Evolutionary conservation across 2,329 filamentous ascomycete species (phyloP).

Genomic region (Botrytis pseudocinerea): DNA sequence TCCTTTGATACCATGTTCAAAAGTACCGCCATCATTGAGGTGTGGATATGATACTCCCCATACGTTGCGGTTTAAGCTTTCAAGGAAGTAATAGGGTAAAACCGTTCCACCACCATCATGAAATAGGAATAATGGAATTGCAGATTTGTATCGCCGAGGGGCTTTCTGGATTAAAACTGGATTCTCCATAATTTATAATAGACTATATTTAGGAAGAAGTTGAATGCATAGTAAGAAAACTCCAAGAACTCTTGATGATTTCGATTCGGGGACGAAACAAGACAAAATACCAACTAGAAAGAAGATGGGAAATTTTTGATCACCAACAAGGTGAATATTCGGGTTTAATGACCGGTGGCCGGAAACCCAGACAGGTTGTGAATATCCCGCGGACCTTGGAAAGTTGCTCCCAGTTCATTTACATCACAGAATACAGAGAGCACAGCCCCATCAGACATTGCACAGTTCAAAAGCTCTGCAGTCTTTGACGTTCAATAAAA

Average conservation of each 20-base stretch:
- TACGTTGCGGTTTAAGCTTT: conserved; percentile 17
- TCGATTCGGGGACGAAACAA: neutral
- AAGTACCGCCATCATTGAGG: conserved; percentile 2
- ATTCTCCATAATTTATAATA: conserved; percentile 1
- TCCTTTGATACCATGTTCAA: conserved; percentile 9
- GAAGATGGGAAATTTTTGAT: neutral
- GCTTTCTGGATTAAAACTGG: conserved; percentile 12
- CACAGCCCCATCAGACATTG: neutral
- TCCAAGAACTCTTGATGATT: too few species aligned
- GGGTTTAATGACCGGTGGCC: neutral
- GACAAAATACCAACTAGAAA: neutral
- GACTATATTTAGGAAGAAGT: neutral
- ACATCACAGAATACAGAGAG: neutral
- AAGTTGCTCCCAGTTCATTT: neutral
- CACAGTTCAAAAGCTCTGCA: neutral
- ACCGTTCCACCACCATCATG: conserved; percentile 20
- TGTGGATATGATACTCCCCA: conserved; percentile 21
- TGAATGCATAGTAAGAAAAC: neutral
- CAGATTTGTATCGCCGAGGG: conserved; percentile 10
- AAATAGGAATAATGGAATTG: conserved; percentile 13
- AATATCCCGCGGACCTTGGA: neutral
- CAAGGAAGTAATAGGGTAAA: conserved; percentile 17
- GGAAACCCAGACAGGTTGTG: neutral
- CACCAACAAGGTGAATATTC: neutral
- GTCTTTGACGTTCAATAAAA: neutral